Evolutionary conservation across 345 rosid genomes (phyloP).

Genomic region (Hibiscus mutabilis): DNA sequence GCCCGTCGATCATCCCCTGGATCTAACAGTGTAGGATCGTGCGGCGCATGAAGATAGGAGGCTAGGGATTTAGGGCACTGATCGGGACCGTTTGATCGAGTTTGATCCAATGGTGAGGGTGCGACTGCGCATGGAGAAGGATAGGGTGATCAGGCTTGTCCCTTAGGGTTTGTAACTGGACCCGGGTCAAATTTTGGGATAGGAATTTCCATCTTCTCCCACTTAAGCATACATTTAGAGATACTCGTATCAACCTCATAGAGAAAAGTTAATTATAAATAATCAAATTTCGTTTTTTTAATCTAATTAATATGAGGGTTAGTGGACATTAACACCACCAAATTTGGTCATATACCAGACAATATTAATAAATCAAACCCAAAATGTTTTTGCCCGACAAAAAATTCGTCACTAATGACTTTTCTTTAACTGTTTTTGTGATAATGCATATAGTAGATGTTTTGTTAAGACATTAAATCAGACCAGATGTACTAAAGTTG

Average conservation of each 20-base stretch:
- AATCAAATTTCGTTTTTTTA: neutral
- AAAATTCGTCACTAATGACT: neutral
- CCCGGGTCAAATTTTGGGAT: too few species aligned
- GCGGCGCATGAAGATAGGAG: too few species aligned
- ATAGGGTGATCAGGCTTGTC: too few species aligned
- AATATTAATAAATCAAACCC: neutral
- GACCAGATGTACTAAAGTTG: neutral
- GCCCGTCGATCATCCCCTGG: too few species aligned
- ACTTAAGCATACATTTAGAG: neutral
- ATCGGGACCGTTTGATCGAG: too few species aligned
- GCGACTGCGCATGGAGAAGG: too few species aligned
- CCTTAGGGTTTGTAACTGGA: too few species aligned
- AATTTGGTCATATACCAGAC: constrained; percentile 8
- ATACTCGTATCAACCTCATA: neutral
- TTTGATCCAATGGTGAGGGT: too few species aligned
- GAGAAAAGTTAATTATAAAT: neutral
- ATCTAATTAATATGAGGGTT: neutral
- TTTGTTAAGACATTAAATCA: neutral
- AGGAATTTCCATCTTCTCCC: constrained; percentile 2
- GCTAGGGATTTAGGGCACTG: too few species aligned
- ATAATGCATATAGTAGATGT: neutral
- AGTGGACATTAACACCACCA: neutral
- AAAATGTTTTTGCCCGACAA: too few species aligned
- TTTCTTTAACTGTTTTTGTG: neutral
- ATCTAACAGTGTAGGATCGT: too few species aligned